phyloP scores from a whole-genome alignment of 345 rosid species.

The Rhodamnia rubescens region DNA sequence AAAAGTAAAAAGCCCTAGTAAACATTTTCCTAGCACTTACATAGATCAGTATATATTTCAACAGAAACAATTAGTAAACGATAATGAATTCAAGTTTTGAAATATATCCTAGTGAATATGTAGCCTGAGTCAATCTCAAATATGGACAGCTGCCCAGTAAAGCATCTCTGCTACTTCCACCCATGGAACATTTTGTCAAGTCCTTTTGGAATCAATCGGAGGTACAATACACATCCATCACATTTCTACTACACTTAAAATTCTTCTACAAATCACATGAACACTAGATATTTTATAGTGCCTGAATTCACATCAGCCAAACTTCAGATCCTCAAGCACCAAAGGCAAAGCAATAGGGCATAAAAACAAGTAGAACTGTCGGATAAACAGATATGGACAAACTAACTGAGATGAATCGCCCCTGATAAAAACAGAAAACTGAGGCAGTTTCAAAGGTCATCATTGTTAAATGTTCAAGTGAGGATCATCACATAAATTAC shows the following conservation, averaged over 20 bases:
- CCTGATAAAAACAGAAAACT: neutral
- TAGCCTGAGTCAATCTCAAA: neutral
- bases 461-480: neutral
- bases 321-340: neutral
- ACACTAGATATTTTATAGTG: neutral
- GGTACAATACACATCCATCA: neutral
- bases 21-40: neutral
- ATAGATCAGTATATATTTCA: neutral
- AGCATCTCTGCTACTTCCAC: neutral
- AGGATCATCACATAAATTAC: neutral
- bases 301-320: neutral
- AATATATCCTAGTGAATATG: neutral
- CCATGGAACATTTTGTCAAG: neutral
- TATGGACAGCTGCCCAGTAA: neutral
- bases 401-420: neutral
- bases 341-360: neutral
- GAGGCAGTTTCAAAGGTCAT: neutral
- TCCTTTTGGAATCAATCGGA: neutral
- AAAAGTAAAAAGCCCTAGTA: neutral
- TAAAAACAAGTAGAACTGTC: neutral
- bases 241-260: neutral
- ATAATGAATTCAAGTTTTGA: neutral
- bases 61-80: neutral
- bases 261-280: neutral
- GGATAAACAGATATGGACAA: neutral